Evolutionary conservation across 1,284 basidiomycete species (phyloP), one percentile per base, ranked within the genome.

Genomic region (Ustilago shanxiensis): DNA sequence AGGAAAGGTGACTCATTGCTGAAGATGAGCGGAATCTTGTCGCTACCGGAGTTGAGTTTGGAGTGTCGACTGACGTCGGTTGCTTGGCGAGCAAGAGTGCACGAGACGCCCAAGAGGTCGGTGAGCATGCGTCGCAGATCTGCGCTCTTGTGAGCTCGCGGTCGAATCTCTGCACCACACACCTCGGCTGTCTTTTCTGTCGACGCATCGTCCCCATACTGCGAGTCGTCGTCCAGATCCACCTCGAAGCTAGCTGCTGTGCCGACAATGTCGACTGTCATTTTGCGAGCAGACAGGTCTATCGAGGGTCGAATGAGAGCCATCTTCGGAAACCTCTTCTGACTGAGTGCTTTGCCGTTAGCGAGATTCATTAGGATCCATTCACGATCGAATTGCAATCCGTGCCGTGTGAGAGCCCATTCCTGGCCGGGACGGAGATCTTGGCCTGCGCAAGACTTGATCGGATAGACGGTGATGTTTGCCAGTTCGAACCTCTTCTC

Each of bases 1-100:
- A 82, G 58, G 66, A 82, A 82, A 6, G 80, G 80, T 28, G 69
- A 73, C 53, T 82, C 80, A 60, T 82, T 82, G 59, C 72, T 74
- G 35, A 82, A 71, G 26, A 77, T 62, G 7, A 82, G 60, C 10
- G 80, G 80, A 1, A 78, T 45, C 33, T 72, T 66, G 35, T 73
- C 70, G 54, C 47, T 60, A 31, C 59, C 54, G 0, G 60, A 55
- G 14, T 47, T 58, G 28, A 71, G 66, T 60, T 69, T 72, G 4
- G 74, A 77, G 50, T 77, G 74, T 16, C 74, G 41, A 6, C 60
- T 62, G 13, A 55, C 55, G 41, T 50, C 60, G 13, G 33, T 54
- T 18, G 60, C 60, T 51, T 77, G 74, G 26, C 57, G 54, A 10
- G 74, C 77, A 13, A 79, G 54, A 8, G 77, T 79, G 41, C 77